Percentiles rank a stretch among this genome's conserved stretches.
Conservation (phyloP, 768 basidiomycete species). For the Psilocybe cubensis region DNA sequence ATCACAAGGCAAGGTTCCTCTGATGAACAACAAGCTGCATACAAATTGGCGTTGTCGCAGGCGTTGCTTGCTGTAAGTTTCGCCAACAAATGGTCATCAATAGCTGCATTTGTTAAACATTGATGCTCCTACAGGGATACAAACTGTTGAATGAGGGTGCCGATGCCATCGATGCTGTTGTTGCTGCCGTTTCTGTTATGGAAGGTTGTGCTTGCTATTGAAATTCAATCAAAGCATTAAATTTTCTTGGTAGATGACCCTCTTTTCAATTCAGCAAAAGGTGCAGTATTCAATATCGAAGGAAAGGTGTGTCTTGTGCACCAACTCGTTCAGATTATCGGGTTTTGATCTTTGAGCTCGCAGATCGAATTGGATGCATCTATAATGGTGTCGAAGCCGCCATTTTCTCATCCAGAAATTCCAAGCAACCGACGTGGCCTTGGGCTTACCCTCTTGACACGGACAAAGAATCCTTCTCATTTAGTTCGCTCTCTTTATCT, state of each 20-base stretch:
- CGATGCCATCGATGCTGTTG: constrained; percentile 82
- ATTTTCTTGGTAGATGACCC: constrained; percentile 56
- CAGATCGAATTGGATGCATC: constrained; percentile 86
- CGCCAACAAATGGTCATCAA: neutral
- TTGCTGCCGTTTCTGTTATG: constrained; percentile 72
- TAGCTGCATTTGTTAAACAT: neutral
- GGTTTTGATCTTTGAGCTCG: neutral
- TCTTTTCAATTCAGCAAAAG: constrained; percentile 80
- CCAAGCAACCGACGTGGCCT: constrained; percentile 63
- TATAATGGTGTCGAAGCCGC: constrained; percentile 81
- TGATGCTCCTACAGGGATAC: constrained; percentile 49
- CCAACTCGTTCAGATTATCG: neutral
- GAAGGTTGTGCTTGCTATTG: constrained; percentile 55
- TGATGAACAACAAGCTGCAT: constrained; percentile 59
- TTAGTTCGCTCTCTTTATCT: constrained; percentile 75
- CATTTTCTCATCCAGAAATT: constrained; percentile 62
- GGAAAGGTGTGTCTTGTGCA: constrained; percentile 61
- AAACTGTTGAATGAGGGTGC: constrained; percentile 66
- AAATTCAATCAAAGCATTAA: neutral
- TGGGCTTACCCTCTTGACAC: constrained; percentile 67
- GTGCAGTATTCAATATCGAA: constrained; percentile 80
- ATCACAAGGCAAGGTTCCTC: constrained; percentile 62
- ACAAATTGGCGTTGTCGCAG: constrained; percentile 54
- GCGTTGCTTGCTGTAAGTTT: constrained; percentile 52
- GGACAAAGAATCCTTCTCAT: constrained; percentile 71